These are phyloP conservation scores for Takashimella tepidaria DNA, from an alignment of 1,284 basidiomycete genomes.

Conservation along the genomic window DNA sequence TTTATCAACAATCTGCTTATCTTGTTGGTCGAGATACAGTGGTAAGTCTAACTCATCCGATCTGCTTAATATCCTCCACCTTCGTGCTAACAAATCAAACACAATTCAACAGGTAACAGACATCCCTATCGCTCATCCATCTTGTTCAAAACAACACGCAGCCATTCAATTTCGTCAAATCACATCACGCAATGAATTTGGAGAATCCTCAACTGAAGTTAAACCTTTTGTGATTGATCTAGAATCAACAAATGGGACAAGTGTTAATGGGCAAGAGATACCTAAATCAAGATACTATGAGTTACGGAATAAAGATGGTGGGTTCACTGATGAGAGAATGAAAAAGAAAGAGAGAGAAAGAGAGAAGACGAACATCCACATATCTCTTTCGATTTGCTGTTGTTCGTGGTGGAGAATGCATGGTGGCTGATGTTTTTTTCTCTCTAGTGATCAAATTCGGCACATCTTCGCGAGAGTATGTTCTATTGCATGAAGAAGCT, in stretches of 20 bases:
- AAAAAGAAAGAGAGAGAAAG: background rate
- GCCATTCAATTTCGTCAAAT: slow-evolving; percentile 90
- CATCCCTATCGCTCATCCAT: slow-evolving; percentile 88
- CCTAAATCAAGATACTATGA: slow-evolving; percentile 88
- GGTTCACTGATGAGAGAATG: slow-evolving; percentile 28
- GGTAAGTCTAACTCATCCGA: slow-evolving; percentile 49
- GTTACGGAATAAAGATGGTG: slow-evolving; percentile 78
- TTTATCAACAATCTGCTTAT: slow-evolving; percentile 89
- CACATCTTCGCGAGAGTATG: slow-evolving; percentile 78
- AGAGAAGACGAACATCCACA: no score
- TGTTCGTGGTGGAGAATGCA: background rate
- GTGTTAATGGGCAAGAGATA: slow-evolving; percentile 80
- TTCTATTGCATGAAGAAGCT: slow-evolving; percentile 75
- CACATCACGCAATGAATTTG: slow-evolving; percentile 81
- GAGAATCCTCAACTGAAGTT: slow-evolving; percentile 64
- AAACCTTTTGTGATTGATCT: slow-evolving; percentile 96
- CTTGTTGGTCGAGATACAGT: slow-evolving; percentile 83
- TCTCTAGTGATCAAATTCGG: slow-evolving; percentile 93
- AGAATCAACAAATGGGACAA: slow-evolving; percentile 91
- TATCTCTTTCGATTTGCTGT: no score
- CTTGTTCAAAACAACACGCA: slow-evolving; percentile 97
- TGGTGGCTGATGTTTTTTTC: slow-evolving; percentile 2
- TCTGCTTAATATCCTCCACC: background rate
- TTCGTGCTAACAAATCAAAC: background rate
- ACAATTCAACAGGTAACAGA: slow-evolving; percentile 57